These are phyloP conservation scores for Cadophora sp. DNA, from an alignment of 2,329 filamentous ascomycete species.

Conservation along the genomic window DNA sequence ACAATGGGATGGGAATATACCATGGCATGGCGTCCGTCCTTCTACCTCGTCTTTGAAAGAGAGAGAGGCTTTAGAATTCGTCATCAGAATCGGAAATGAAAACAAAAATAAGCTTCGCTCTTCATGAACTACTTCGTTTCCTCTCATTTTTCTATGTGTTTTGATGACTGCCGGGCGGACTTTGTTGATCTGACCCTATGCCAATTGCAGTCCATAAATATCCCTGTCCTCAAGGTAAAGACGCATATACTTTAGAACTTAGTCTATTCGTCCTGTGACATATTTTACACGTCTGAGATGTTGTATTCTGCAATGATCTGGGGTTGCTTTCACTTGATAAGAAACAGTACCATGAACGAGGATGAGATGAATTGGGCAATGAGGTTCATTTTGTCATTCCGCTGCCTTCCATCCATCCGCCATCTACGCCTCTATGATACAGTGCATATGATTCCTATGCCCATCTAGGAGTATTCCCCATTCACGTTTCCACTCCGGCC, in stretches of 20 bases:
- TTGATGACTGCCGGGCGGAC: too few relatives aligned
- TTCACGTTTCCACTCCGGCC: background rate
- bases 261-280: too few relatives aligned
- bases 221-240: too few relatives aligned
- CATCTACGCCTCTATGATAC: constrained; percentile 42
- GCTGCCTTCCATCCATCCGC: constrained; percentile 9
- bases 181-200: too few relatives aligned
- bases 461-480: constrained; percentile 14
- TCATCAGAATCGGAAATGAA: background rate
- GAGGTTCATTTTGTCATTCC: constrained; percentile 25
- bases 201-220: too few relatives aligned
- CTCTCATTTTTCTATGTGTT: background rate
- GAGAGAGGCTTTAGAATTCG: background rate
- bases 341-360: too few relatives aligned
- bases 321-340: background rate
- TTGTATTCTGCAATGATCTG: too few relatives aligned
- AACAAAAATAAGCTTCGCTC: background rate
- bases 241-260: too few relatives aligned
- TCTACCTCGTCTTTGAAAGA: background rate
- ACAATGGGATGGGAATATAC: constrained; percentile 14
- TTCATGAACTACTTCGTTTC: background rate
- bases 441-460: constrained; percentile 29
- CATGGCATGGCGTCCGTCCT: background rate
- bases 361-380: background rate
- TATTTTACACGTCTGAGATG: too few relatives aligned